Percentiles rank a stretch among this genome's conserved stretches.
Evolutionary conservation across 2,329 filamentous ascomycete species (phyloP).

Genomic region (Trichoderma afroharzianum): DNA sequence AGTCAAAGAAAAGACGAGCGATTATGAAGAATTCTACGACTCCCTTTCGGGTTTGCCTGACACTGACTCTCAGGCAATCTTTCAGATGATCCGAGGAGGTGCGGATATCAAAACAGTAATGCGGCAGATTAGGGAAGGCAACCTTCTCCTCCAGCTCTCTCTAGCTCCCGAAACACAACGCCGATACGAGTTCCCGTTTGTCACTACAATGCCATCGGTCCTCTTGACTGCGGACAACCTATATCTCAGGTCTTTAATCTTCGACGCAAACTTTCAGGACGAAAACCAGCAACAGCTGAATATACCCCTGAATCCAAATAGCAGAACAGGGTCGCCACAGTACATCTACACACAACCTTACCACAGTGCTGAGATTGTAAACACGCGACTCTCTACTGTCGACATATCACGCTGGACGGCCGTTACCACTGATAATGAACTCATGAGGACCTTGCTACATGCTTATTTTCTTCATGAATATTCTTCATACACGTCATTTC

Average conservation of each 20-base stretch:
- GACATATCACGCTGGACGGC: constrained; percentile 33
- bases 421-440: constrained; percentile 28
- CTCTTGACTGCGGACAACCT: constrained; percentile 21
- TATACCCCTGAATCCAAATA: background rate
- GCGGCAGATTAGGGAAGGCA: constrained; percentile 32
- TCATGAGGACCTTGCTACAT: constrained; percentile 28
- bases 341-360: constrained; percentile 30
- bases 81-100: constrained; percentile 4
- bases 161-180: constrained; percentile 31
- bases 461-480: constrained; percentile 30
- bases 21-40: background rate
- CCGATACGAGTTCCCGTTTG: constrained; percentile 35
- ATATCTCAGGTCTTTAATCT: constrained; percentile 23
- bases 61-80: background rate
- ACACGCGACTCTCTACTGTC: constrained; percentile 27
- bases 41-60: background rate
- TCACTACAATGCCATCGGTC: constrained; percentile 27
- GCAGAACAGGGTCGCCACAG: background rate
- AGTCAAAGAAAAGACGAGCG: background rate
- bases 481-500: constrained; percentile 30
- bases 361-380: constrained; percentile 28
- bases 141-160: constrained; percentile 33
- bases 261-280: constrained; percentile 16
- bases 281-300: background rate
- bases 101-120: constrained; percentile 28